Base-by-base conservation (phyloP, 495 filamentous ascomycete species). In the Talaromyces thailandensis region DNA sequence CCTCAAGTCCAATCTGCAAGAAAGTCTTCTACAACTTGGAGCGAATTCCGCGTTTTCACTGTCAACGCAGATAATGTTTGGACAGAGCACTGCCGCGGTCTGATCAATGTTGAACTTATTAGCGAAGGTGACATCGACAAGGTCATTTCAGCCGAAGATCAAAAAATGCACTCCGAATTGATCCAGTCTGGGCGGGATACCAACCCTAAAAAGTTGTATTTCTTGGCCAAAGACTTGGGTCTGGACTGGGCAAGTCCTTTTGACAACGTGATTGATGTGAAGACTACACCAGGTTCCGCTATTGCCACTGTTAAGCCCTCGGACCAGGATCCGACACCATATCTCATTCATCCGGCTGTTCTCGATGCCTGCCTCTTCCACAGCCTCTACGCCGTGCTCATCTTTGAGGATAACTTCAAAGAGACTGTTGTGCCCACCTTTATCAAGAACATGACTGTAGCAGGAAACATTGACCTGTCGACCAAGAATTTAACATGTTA, bases 71-170 rank as follows among this genome's bases (percentile, higher is more conserved):
- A 75, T 2, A 68, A 70, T 5, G 43, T 61, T 24, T 78, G 76
- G 76, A 69, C 66, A 2, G 70, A 78, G 51, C 75, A 79, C 57
- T 78, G 75, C 64, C 64, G 66, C 7, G 77, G 77, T 0, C 18
- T 62, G 18, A 62, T 75, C 26, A 62, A 68, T 23, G 14, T 55
- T 0, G 18, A 29, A 4, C 16, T 21, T 0, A 16, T 25, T 12
- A 24, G 29, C 23, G 35, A 28, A 9, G 45, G 63, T 5, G 59
- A 61, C 9, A 37, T 51, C 6, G 18, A 51, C 24, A 26, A 24
- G 18, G 50, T 26, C 50, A 52, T 24, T 12, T 26, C 50, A 2
- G 21, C 18, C 3, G 16, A 26, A 4, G 50, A 52, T 8, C 50
- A 52, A 12, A 6, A 52, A 12, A 9, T 52, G 18, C 50, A 52